Evolutionary conservation across 306 rosid genomes (phyloP), one percentile per base, ranked within the genome.

Genomic region (Arachis hypogaea): DNA sequence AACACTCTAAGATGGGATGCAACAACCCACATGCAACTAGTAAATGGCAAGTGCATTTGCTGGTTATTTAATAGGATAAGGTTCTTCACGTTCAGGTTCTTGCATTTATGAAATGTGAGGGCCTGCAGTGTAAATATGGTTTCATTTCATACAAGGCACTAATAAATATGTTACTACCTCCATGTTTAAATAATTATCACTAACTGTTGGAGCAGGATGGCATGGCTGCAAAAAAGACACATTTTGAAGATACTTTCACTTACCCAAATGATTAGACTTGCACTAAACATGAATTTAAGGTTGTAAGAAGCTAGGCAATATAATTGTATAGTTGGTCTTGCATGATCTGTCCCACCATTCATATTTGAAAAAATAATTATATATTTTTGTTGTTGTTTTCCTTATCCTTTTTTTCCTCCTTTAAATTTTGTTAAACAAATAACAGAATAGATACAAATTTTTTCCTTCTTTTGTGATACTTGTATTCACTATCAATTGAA

Each of bases 321-420:
- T 47, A 18, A 77, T 88, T 66, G 89, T 73, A 54, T 81, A 52
- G 82, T 83, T 91, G 45, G 22, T 72, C 81, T 93, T 93, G 93
- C 97, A 93, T 72, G 98, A 93, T 29, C 76, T 89, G 55, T 85
- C 78, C 98, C 98, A 93, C 98, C 98, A 93, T 77, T 88, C 82
- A 2, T 85, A 22, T 22, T 22, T 22, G 22, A 22, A 22, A 22
- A 22, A 22, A 22, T 22, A 22, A 22, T 22, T 22, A 22, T 0
- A 22, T 22, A 22, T 22, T 22, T 0, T 22, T 22, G 22, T 22
- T 22, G 22, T 1, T 22, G 1, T 22, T 1, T 22, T 22, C 22
- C 22, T 22, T 22, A 22, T 22, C 22, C 1, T 22, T 22, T 22
- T 22, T 22, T 22, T 22, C 22, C 22, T 22, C 22, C 22, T 0